phyloP scores from a whole-genome alignment of 129 eudicot species.

The Saussurea involucrata region DNA sequence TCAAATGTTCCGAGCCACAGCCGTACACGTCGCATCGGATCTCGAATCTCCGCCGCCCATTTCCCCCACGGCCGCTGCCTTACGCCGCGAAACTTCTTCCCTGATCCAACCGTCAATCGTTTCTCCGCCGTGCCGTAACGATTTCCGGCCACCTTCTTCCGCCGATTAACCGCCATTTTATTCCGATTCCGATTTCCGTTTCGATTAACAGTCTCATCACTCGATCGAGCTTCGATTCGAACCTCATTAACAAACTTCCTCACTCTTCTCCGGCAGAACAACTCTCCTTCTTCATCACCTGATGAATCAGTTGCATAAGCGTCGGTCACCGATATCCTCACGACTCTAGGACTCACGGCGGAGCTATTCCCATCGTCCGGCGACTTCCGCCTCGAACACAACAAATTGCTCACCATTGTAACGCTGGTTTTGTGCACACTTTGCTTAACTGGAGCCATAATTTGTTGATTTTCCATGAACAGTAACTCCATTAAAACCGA shows the following conservation, averaged over 20 bases:
- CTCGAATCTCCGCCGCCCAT: constrained; percentile 97
- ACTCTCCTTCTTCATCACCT: constrained; percentile 48
- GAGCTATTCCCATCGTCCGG: not conserved
- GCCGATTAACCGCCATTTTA: constrained; percentile 13
- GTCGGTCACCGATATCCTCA: constrained; percentile 76
- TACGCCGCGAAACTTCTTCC: constrained; percentile 76
- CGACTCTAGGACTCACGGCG: constrained; percentile 30
- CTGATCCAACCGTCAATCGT: constrained; percentile 19
- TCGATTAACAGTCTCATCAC: not conserved
- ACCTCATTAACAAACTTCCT: constrained; percentile 59
- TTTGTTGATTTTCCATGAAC: not conserved
- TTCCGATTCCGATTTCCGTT: not conserved
- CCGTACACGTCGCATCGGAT: constrained; percentile 69
- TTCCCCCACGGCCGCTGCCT: constrained; percentile 92
- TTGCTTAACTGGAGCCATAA: constrained; percentile 38
- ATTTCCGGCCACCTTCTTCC: constrained; percentile 1
- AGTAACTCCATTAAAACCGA: not conserved
- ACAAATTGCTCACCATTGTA: constrained; percentile 1
- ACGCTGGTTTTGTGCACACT: constrained; percentile 48
- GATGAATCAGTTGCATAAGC: constrained; percentile 80
- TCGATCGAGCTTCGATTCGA: constrained; percentile 32
- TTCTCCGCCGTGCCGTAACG: constrained; percentile 7
- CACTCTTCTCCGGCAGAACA: constrained; percentile 24
- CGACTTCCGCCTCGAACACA: not conserved
- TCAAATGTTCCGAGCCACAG: constrained; percentile 84